Conservation (phyloP, 495 filamentous ascomycete genomes). For the Symbiotaphrina buchneri region DNA sequence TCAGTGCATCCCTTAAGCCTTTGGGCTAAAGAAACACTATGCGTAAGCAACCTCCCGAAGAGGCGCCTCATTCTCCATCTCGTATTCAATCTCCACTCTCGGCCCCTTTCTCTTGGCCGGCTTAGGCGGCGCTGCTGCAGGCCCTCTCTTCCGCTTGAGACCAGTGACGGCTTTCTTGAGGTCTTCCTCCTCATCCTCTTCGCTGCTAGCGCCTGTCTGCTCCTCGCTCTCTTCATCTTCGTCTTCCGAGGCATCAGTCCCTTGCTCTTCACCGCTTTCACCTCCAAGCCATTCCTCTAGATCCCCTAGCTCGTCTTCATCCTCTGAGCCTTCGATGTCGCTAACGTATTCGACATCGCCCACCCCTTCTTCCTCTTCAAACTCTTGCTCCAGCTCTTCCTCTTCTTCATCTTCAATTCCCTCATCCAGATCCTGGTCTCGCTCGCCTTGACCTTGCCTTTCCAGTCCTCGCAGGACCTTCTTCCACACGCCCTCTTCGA, state of each 20-base stretch:
- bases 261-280: slow-evolving; percentile 29
- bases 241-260: slow-evolving; percentile 16
- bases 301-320: slow-evolving; percentile 36
- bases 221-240: slow-evolving; percentile 22
- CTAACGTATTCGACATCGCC: slow-evolving; percentile 73
- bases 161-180: slow-evolving; percentile 16
- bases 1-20: too few relatives aligned
- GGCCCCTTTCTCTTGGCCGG: slow-evolving; percentile 19
- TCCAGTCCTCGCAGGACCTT: slow-evolving; percentile 84
- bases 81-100: slow-evolving; percentile 28
- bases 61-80: slow-evolving; percentile 17
- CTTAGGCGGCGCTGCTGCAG: slow-evolving; percentile 13
- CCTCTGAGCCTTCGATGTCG: slow-evolving; percentile 33
- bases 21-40: too few relatives aligned
- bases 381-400: slow-evolving; percentile 38
- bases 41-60: slow-evolving; percentile 8
- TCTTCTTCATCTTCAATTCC: slow-evolving; percentile 66
- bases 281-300: slow-evolving; percentile 53
- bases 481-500: slow-evolving; percentile 90
- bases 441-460: slow-evolving; percentile 55
- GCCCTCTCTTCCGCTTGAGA: slow-evolving; percentile 22
- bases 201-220: slow-evolving; percentile 6
- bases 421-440: slow-evolving; percentile 74
- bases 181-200: slow-evolving; percentile 8
- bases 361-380: slow-evolving; percentile 48